Evolutionary conservation across 2,329 filamentous ascomycete species (phyloP), one percentile per base, ranked within the genome.

Genomic region (Cercospora beticola): DNA sequence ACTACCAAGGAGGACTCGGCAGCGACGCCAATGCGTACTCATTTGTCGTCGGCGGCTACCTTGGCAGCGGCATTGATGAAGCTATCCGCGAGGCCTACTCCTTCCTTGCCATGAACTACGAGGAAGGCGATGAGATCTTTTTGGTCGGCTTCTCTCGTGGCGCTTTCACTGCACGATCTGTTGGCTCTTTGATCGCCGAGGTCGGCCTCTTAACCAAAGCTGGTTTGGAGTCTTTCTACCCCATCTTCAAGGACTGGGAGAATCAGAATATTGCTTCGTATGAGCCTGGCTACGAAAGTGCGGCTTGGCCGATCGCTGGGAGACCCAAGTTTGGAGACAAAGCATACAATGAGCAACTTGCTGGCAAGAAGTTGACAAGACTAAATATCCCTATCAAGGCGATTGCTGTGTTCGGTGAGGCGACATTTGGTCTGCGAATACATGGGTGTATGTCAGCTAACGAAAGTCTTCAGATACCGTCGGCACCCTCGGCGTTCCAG

Each of bases 11-110:
- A 28, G 74, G 75, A 5, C 60, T 77, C 1, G 75, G 75, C 9
- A 74, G 66, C 16, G 68, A 70, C 12, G 63, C 64, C 16, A 72
- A 71, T 54, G 65, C 49, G 36, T 70, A 65, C 18, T 72, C 33
- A 28, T 68, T 70, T 26, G 40, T 74, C 3, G 40, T 73, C n/a
- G 72, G 73, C 28, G 75, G 74, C 8, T 73, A 69, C 9, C 72
- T 73, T 10, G 74, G 75, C 3, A 58, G 70, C 7, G 78, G 79
- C 5, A 68, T 80, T 10, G 72, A 72, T 7, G 76, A 76, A 61
- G 77, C 89, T 63, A 84, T 89, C 66, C 83, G 86, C 10, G 87
- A 88, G 74, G 85, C 86, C 0, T 90, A 90, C 73, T 82, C 83
- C 2, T 89, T 88, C 72, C 79, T 89, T 1, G 87, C 86, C 66